phyloP scores from a whole-genome alignment of 139 green algal genomes.

The Spirogloea muscicola region DNA sequence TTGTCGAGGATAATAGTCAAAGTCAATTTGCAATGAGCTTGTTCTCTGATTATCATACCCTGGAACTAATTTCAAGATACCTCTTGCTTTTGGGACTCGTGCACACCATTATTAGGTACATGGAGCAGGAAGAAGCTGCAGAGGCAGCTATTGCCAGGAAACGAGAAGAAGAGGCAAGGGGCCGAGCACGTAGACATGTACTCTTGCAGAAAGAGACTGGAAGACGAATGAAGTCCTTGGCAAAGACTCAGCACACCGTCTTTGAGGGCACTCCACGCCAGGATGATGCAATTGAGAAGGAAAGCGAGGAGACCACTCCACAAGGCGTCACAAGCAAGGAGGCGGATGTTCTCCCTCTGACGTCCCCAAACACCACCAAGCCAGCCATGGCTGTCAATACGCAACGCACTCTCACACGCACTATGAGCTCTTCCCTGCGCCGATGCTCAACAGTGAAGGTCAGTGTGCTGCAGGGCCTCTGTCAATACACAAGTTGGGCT shows the following conservation, averaged over 20 bases:
- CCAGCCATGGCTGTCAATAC: background rate
- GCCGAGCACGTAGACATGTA: background rate
- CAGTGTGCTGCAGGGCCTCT: too few relatives aligned
- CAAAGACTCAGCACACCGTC: background rate
- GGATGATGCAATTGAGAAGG: background rate
- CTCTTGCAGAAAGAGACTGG: background rate
- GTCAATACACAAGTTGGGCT: too few relatives aligned
- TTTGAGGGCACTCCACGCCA: background rate
- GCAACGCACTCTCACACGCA: too few relatives aligned
- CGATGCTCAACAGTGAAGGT: too few relatives aligned
- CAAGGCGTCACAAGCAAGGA: background rate
- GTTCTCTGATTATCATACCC: too few relatives aligned
- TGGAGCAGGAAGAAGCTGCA: background rate
- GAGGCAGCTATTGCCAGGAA: background rate
- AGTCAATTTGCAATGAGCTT: too few relatives aligned
- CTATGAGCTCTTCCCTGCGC: too few relatives aligned
- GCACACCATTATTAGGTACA: conserved; percentile 12
- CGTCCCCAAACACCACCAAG: background rate
- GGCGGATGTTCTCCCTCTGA: background rate
- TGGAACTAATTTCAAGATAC: too few relatives aligned
- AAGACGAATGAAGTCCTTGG: background rate
- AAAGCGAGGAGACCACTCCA: too few relatives aligned
- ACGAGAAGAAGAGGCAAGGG: background rate
- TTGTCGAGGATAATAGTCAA: too few relatives aligned
- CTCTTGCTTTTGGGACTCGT: background rate